phyloP scores from a whole-genome alignment of 2,329 filamentous ascomycete species.

The Epichloe gansuensis region DNA sequence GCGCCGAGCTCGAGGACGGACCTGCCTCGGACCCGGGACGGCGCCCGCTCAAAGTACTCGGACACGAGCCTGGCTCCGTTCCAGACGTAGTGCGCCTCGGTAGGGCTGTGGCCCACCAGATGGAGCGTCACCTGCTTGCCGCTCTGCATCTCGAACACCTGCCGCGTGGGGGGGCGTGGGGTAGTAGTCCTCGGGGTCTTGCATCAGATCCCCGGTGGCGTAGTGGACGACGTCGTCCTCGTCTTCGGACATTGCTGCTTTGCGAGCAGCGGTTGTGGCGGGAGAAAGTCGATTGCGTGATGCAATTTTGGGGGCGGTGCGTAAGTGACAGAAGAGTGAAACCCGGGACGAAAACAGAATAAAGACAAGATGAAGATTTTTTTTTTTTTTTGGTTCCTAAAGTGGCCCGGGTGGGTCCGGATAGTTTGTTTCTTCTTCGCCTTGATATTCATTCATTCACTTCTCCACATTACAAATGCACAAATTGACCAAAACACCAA shows the following conservation, averaged over 20 bases:
- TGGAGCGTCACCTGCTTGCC: slow-evolving; percentile 57
- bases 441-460: too few species aligned
- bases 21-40: slow-evolving; percentile 49
- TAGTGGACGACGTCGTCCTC: slow-evolving; percentile 20
- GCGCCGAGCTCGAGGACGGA: slow-evolving; percentile 84
- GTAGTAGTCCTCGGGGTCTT: slow-evolving; percentile 72
- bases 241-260: slow-evolving; percentile 12
- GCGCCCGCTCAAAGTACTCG: slow-evolving; percentile 61
- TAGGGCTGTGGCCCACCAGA: slow-evolving; percentile 76
- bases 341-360: too few species aligned
- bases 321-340: too few species aligned
- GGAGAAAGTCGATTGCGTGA: not conserved
- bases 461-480: too few species aligned
- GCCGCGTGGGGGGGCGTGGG: slow-evolving; percentile 65
- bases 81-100: slow-evolving; percentile 88
- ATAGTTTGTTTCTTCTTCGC: too few species aligned
- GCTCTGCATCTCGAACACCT: slow-evolving; percentile 56
- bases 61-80: slow-evolving; percentile 74
- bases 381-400: too few species aligned
- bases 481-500: too few species aligned
- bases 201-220: slow-evolving; percentile 47
- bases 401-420: too few species aligned
- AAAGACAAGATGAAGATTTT: too few species aligned
- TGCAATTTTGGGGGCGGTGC: too few species aligned
- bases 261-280: not conserved